A percentile compares a stretch with the other conserved stretches of the same genome.
phyloP scores from a whole-genome alignment of 2,329 filamentous ascomycete species.

The Orbilia brochopaga region DNA sequence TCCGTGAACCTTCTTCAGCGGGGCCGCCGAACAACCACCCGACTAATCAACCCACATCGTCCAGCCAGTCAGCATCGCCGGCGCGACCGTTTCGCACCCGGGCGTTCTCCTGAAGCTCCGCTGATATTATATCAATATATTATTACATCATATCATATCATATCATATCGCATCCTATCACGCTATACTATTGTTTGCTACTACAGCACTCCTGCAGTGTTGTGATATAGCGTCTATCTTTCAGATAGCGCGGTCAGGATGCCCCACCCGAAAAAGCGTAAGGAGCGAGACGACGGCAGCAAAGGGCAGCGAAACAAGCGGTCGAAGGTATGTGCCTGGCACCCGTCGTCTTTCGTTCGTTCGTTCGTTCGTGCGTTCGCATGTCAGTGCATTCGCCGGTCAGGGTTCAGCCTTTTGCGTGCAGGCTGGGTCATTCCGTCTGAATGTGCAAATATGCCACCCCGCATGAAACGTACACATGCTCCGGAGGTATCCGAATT shows the following conservation, averaged over 20 bases:
- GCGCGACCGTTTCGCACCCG: constrained; percentile 3
- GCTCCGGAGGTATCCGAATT: too few species aligned
- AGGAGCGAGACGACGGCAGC: constrained; percentile 41
- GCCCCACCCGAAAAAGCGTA: constrained; percentile 48
- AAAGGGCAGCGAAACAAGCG: constrained; percentile 41
- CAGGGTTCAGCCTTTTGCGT: too few species aligned
- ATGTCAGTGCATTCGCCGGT: neutral
- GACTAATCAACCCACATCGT: neutral
- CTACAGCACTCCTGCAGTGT: too few species aligned
- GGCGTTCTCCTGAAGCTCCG: neutral
- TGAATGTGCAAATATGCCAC: too few species aligned
- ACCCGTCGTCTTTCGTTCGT: constrained; percentile 29
- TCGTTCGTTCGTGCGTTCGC: constrained; percentile 6
- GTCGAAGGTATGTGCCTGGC: constrained; percentile 41
- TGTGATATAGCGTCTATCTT: too few species aligned
- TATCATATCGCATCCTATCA: too few species aligned
- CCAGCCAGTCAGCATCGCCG: neutral
- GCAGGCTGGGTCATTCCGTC: too few species aligned
- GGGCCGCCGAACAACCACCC: neutral
- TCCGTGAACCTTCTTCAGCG: neutral
- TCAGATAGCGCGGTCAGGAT: too few species aligned
- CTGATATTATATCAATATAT: neutral
- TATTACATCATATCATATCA: too few species aligned
- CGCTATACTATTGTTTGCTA: too few species aligned
- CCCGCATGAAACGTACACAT: too few species aligned